Evolutionary conservation across 345 rosid species (phyloP).

Genomic region (Tarenaya hassleriana): DNA sequence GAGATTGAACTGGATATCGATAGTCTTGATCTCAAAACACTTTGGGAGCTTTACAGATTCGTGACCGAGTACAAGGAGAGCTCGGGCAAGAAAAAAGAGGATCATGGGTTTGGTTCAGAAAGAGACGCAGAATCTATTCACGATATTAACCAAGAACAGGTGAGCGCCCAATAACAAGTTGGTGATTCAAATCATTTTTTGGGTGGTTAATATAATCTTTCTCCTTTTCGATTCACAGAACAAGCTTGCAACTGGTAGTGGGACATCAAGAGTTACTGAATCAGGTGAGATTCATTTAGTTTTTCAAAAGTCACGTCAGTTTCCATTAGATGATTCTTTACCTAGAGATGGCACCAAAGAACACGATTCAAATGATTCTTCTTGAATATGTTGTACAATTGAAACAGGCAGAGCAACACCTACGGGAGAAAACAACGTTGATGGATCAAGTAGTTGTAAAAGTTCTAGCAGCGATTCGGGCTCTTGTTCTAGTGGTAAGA

Average conservation of each 20-base stretch:
- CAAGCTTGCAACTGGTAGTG: slow-evolving; percentile 17
- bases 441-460: slow-evolving; percentile 37
- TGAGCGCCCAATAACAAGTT: slow-evolving; percentile 17
- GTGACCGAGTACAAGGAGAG: slow-evolving; percentile 46
- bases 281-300: slow-evolving; percentile 24
- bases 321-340: slow-evolving; percentile 4
- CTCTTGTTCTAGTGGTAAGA: slow-evolving; percentile 34
- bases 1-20: slow-evolving; percentile 93
- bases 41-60: slow-evolving; percentile 81
- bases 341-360: neutral
- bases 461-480: slow-evolving; percentile 34
- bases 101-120: slow-evolving; percentile 37
- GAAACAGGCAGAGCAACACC: slow-evolving; percentile 23
- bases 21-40: slow-evolving; percentile 63
- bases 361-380: slow-evolving; percentile 13
- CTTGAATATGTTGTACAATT: neutral
- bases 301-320: slow-evolving; percentile 5
- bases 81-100: slow-evolving; percentile 42
- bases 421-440: slow-evolving; percentile 22
- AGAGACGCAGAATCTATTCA: slow-evolving; percentile 37
- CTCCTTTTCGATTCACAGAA: slow-evolving; percentile 20
- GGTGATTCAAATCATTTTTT: slow-evolving; percentile 12
- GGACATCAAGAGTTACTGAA: slow-evolving; percentile 23
- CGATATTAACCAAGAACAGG: slow-evolving; percentile 26
- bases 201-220: slow-evolving; percentile 13